Percentiles rank a stretch among this genome's conserved stretches.
Evolutionary conservation across 1,284 basidiomycete genomes (phyloP).

Genomic region (Cryptococcus jaspeensis): DNA sequence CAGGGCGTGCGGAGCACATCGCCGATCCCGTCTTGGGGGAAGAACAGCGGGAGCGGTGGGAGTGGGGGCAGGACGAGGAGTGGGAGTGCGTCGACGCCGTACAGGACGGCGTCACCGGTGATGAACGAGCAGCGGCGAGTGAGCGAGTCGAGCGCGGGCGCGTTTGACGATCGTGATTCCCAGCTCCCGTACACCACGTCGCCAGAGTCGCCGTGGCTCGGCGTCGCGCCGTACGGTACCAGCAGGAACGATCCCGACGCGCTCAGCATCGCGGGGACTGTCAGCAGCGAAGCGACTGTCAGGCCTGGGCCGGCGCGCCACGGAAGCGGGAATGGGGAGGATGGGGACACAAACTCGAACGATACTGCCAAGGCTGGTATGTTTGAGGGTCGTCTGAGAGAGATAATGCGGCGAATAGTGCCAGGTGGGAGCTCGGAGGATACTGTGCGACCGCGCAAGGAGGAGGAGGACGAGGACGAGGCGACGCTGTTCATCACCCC

Average conservation of each 20-base stretch:
- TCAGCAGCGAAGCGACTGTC: constrained; percentile 36
- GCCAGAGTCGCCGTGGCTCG: constrained; percentile 25
- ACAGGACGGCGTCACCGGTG: constrained; percentile 10
- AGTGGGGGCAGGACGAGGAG: constrained; percentile 10
- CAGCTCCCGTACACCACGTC: constrained; percentile 24
- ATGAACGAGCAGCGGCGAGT: constrained; percentile 18
- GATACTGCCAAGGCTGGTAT: constrained; percentile 40
- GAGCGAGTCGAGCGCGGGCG: constrained; percentile 18
- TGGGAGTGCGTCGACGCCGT: constrained; percentile 26
- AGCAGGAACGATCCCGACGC: constrained; percentile 23
- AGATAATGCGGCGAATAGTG: constrained; percentile 22
- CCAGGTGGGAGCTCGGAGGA: constrained; percentile 10
- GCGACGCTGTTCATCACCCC: constrained; percentile 38
- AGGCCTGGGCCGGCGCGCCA: neutral
- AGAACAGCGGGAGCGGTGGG: constrained; percentile 1
- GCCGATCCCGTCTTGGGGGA: constrained; percentile 6
- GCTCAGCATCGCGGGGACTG: constrained; percentile 24
- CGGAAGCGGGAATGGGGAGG: constrained; percentile 4
- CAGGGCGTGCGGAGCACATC: constrained; percentile 2
- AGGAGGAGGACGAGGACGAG: constrained; percentile 29
- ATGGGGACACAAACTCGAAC: constrained; percentile 34
- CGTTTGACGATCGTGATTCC: constrained; percentile 13
- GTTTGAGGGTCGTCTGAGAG: constrained; percentile 28
- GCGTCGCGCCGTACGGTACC: constrained; percentile 10
- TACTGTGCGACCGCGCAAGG: constrained; percentile 3